These are phyloP conservation scores for Ganoderma multipileum DNA, from an alignment of 1,284 basidiomycete species.

Conservation along the genomic window DNA sequence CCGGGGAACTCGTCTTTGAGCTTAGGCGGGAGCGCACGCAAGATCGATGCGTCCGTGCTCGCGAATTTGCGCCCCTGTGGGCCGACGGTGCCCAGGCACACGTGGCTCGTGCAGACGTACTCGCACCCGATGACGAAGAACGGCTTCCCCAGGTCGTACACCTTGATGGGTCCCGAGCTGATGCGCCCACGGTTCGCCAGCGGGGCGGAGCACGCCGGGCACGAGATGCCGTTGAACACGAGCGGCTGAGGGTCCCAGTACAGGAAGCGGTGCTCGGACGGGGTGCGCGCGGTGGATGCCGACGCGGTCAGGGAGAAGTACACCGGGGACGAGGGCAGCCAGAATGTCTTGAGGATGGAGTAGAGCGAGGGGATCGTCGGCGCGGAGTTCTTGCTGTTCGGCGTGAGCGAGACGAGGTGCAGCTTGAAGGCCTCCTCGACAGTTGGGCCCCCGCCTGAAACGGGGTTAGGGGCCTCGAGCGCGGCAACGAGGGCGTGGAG, in stretches of 20 bases:
- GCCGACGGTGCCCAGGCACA: conserved; percentile 47
- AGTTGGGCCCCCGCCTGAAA: conserved; percentile 59
- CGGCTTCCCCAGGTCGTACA: conserved; percentile 76
- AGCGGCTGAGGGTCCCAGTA: conserved; percentile 83
- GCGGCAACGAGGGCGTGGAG: conserved; percentile 60
- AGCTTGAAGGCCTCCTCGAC: conserved; percentile 78
- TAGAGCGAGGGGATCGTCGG: conserved; percentile 70
- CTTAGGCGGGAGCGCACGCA: conserved; percentile 67
- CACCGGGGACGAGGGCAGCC: conserved; percentile 75
- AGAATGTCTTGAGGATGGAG: conserved; percentile 77
- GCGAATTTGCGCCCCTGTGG: conserved; percentile 67
- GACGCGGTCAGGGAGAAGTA: conserved; percentile 80
- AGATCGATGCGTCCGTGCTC: conserved; percentile 71
- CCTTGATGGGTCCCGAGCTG: conserved; percentile 70
- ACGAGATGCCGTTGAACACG: conserved; percentile 77
- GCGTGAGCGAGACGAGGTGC: conserved; percentile 66
- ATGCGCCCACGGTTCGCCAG: conserved; percentile 72
- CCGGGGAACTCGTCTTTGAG: conserved; percentile 78
- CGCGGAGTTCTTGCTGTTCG: conserved; percentile 46
- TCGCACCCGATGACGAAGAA: conserved; percentile 85
- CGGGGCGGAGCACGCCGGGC: conserved; percentile 62
- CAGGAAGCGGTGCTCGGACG: conserved; percentile 74
- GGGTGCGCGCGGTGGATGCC: conserved; percentile 64
- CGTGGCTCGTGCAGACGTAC: conserved; percentile 65
- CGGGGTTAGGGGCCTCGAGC: conserved; percentile 62